Base-by-base conservation (phyloP, 495 filamentous ascomycete genomes). In the Lepraria neglecta region DNA sequence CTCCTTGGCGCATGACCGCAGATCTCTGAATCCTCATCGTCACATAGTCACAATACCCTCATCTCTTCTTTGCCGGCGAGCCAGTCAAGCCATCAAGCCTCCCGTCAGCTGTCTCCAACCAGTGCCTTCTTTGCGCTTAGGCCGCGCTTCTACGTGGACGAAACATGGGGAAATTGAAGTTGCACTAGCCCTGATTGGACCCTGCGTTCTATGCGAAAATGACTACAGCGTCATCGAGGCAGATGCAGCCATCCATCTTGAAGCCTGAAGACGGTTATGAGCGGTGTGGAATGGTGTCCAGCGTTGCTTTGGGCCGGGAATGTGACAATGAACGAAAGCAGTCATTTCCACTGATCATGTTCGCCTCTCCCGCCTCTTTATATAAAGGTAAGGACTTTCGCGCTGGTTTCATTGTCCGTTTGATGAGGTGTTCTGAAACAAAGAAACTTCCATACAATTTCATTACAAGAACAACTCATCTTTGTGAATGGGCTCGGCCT, bases 161-260 rank as follows among this genome's bases (percentile, higher is more conserved):
- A 15, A 17, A 54, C 30, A 19, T 28, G 38, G 24, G n/a, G 44
- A 44, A 50, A 61, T 33, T 15, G 21, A 4, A 5, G 38, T 21
- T n/a, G 40, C 17, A n/a, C 27, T 6, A n/a, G 11, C 19, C 11
- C n/a, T 56, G 9, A 56, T 61, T 61, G 59, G 59, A 30, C 43
- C 27, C 17, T 45, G 17, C n/a, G 10, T 21, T 6, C 11, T 31
- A 19, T 15, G 6, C 0, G n/a, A 14, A 35, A 12, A 19, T 27
- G 51, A 24, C n/a, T n/a, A 28, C 19, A 24, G 42, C 59, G 59
- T 61, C 59, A 61, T 56, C 31, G 51, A 44, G n/a, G 24, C 58
- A 60, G 15, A 3, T 42, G 21, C 27, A 30, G 21, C 33, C 33
- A 42, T 50, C 10, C 24, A 21, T 3, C 9, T 31, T 54, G 43